Evolutionary conservation across 1,139 yeast genomes (phyloP), one percentile per base, ranked within the genome.

Genomic region (Yamadazyma buinensis): DNA sequence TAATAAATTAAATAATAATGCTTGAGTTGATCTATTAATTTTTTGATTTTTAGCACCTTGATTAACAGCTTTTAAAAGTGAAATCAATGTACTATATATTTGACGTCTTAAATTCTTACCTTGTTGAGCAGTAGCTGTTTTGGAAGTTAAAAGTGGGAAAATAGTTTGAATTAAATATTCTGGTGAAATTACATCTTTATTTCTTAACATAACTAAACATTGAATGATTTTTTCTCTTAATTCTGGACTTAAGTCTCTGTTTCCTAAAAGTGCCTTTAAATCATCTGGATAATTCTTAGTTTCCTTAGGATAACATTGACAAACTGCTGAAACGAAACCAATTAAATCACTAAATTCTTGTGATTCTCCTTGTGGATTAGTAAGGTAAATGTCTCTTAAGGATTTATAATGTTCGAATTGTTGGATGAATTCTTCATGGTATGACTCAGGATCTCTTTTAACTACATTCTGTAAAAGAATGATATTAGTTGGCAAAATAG

Each of bases 401-500:
- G 97, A 84, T 55, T 84, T 88, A 59, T 92, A 92, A 57, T 94
- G 98, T 36, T 92, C 76, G 57, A 82, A 87, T 56, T 94, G 98
- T 50, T 88, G 94, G 32, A 82, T 57, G 59, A 92, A 92, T 59
- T 92, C 99, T 59, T 94, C 98, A 44, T 79, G 78, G 58, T 92
- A 94, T 0, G 97, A 87, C 42, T 77, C 84, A 3, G 98, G 97
- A 55, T 92, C 98, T 49, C 97, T 72, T 53, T 90, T 82, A 10
- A 92, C 95, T 40, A 92, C 74, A 56, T 94, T 92, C 63, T 94
- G 98, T 43, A 92, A 66, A 42, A 90, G 65, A 32, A 95, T 90
- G 53, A 92, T 85, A 61, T 92, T 92, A 19, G 90, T 85, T 14
- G 97, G 97, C 54, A 90, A 67, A 36, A 87, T 72, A 33, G 96